A percentile compares a stretch with the other conserved stretches of the same genome.
Conservation (phyloP, 176 grass and related monocot species). For the Ampelocalamus luodianensis region DNA sequence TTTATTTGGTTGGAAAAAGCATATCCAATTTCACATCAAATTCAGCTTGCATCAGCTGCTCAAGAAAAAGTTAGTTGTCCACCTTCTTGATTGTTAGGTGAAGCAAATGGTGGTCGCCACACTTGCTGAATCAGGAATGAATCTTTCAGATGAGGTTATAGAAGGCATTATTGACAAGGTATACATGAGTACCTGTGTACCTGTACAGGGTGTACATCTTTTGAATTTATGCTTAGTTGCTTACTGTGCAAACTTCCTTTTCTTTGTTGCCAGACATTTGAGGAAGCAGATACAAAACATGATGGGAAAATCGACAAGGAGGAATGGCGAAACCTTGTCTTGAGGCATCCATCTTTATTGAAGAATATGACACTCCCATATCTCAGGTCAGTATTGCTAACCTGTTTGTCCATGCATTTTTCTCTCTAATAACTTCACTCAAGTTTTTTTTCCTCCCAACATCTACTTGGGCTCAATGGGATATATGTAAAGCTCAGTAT, state of each 20-base stretch:
- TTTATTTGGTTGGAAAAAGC: constrained; percentile 35
- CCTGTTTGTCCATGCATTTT: not conserved
- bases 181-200: constrained; percentile 8
- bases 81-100: constrained; percentile 58
- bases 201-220: constrained; percentile 39
- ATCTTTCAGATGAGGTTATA: constrained; percentile 70
- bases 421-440: not conserved
- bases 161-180: constrained; percentile 80
- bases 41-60: constrained; percentile 8
- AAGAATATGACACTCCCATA: constrained; percentile 87
- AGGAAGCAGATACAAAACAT: constrained; percentile 78
- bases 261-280: constrained; percentile 60
- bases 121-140: constrained; percentile 79
- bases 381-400: constrained; percentile 53
- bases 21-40: constrained; percentile 28
- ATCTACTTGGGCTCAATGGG: constrained; percentile 3
- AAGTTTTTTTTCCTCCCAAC: not conserved
- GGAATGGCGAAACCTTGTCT: constrained; percentile 72
- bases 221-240: constrained; percentile 37
- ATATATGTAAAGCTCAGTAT: constrained; percentile 1
- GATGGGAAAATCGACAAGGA: constrained; percentile 82
- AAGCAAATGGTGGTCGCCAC: constrained; percentile 86
- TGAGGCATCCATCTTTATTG: constrained; percentile 79
- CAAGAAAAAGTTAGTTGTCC: constrained; percentile 22
- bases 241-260: constrained; percentile 14